A percentile compares a stretch with the other conserved stretches of the same genome.
phyloP scores from a whole-genome alignment of 257 asterid genomes.

The Solanum infundibuliforme region DNA sequence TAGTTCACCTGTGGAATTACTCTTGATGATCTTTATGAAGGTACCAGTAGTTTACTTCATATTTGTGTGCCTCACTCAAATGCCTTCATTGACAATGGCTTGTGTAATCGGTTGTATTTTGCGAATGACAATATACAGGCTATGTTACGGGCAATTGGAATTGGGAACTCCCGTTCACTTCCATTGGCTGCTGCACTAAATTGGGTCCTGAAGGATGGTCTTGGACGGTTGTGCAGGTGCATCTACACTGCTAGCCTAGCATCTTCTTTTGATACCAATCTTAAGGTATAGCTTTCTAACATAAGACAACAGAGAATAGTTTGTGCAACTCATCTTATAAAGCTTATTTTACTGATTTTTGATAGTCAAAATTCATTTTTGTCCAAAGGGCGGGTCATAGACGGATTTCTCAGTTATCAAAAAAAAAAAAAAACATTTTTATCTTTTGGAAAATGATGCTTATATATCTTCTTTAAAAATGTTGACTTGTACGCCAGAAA shows the following conservation, averaged over 20 bases:
- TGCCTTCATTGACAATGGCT: background rate
- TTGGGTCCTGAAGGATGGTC: constrained; percentile 98
- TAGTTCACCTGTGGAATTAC: background rate
- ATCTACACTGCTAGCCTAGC: constrained; percentile 91
- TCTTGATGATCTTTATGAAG: background rate
- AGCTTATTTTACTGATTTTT: background rate
- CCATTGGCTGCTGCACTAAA: constrained; percentile 95
- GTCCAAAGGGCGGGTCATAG: too few relatives aligned
- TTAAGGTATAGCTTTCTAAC: constrained; percentile 44
- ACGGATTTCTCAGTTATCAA: too few relatives aligned
- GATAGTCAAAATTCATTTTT: background rate
- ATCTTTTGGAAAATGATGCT: background rate
- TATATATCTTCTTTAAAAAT: background rate
- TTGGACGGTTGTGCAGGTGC: constrained; percentile 88
- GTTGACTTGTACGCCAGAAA: background rate
- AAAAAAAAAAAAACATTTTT: background rate
- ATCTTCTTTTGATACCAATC: constrained; percentile 89
- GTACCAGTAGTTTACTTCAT: background rate
- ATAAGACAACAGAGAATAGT: background rate
- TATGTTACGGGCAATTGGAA: constrained; percentile 96
- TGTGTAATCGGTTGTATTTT: constrained; percentile 10
- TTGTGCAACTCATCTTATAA: background rate
- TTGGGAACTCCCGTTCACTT: constrained; percentile 77
- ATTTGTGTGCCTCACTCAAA: background rate
- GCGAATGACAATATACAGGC: constrained; percentile 34